A percentile compares a stretch with the other conserved stretches of the same genome.
phyloP scores from a whole-genome alignment of 768 basidiomycete species.

The Lyophyllum decastes region DNA sequence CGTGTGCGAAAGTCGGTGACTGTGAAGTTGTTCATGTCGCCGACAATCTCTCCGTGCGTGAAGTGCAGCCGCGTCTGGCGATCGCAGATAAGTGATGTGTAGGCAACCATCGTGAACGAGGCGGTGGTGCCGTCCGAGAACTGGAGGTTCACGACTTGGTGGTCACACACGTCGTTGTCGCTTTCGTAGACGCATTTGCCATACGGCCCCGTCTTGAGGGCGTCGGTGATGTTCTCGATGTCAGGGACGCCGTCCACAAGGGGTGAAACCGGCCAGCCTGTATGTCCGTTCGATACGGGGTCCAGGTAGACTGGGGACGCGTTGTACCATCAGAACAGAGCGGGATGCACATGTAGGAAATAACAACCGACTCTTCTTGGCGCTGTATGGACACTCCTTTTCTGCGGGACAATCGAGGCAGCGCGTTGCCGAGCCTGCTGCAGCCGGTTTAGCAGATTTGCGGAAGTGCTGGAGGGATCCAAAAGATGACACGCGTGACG shows the following conservation, averaged over 20 bases:
- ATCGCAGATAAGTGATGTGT: conserved; percentile 75
- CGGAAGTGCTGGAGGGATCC: conserved; percentile 85
- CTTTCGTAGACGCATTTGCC: conserved; percentile 86
- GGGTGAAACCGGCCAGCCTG: conserved; percentile 64
- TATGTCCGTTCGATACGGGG: conserved; percentile 55
- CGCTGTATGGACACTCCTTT: conserved; percentile 79
- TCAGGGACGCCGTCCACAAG: conserved; percentile 84
- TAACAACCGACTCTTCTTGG: conserved; percentile 68
- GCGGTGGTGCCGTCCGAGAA: conserved; percentile 81
- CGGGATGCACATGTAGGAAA: neutral
- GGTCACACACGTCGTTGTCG: conserved; percentile 85
- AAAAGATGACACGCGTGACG: conserved; percentile 78
- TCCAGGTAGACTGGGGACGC: conserved; percentile 72
- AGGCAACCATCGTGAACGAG: conserved; percentile 90
- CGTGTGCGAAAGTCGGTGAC: conserved; percentile 75
- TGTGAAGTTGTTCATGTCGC: conserved; percentile 76
- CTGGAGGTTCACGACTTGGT: conserved; percentile 89
- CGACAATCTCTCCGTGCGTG: conserved; percentile 85
- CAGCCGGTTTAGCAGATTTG: conserved; percentile 66
- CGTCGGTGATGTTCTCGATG: conserved; percentile 80
- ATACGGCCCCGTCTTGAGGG: conserved; percentile 70
- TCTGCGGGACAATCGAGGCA: conserved; percentile 79
- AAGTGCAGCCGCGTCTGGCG: conserved; percentile 88
- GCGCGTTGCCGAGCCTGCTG: conserved; percentile 66
- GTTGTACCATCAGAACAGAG: conserved; percentile 3